Evolutionary conservation across 768 basidiomycete species (phyloP).

Genomic region (Dioszegia hungarica): DNA sequence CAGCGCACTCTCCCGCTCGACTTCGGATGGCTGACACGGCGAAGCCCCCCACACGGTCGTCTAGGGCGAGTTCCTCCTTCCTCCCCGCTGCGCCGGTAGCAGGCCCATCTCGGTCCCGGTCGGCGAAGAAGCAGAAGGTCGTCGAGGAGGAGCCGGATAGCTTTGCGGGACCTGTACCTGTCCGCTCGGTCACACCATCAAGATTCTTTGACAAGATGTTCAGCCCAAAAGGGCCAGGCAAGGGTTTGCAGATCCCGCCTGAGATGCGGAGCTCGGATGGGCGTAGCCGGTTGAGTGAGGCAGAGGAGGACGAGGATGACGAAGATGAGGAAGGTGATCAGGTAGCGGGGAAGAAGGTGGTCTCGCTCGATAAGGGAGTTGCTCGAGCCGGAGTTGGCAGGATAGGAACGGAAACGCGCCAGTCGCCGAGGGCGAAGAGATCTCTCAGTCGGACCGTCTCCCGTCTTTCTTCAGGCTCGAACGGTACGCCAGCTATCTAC

Average conservation of each 20-base stretch:
- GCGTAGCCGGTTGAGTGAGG: neutral
- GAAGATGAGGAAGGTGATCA: neutral
- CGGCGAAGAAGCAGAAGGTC: constrained; percentile 1
- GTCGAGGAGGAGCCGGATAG: neutral
- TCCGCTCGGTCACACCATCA: neutral
- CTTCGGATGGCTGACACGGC: neutral
- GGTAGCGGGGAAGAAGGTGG: neutral
- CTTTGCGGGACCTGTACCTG: neutral
- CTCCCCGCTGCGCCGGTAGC: neutral
- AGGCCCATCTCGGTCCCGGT: neutral
- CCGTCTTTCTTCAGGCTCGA: too few species aligned
- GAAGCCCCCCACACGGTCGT: neutral
- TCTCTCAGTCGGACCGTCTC: too few species aligned
- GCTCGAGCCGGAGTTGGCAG: too few species aligned
- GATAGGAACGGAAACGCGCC: too few species aligned
- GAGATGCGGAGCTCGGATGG: neutral
- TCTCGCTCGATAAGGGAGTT: neutral
- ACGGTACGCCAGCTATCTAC: too few species aligned
- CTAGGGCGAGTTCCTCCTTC: neutral
- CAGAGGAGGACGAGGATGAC: neutral
- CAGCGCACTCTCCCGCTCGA: neutral
- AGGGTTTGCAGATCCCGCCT: neutral
- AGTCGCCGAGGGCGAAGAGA: too few species aligned
- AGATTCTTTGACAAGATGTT: neutral
- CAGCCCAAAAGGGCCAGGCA: neutral